Evolutionary conservation across 768 basidiomycete genomes (phyloP), one percentile per base, ranked within the genome.

Genomic region (Psilocybe sp.): DNA sequence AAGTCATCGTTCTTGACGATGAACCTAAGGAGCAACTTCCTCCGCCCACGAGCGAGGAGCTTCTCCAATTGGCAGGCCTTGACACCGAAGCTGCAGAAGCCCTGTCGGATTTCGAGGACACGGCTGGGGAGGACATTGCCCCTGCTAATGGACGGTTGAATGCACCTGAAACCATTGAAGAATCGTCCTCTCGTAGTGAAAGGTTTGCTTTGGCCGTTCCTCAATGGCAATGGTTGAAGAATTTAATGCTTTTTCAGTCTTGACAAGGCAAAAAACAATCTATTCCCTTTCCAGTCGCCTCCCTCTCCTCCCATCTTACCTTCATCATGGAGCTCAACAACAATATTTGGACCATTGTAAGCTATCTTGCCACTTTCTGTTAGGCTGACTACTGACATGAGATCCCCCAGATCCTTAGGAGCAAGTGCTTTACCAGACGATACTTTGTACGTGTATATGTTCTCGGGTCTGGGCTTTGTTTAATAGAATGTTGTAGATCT

Each of bases 311-410:
- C 46, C 18, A 7, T 28, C 23, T 28, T 55, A 4, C 44, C 43
- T 16, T 46, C 50, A 3, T 58, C 61, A 7, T 81, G 78, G 69
- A 76, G 68, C 46, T 71, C 78, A n/a, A 85, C 78, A n/a, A 85
- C 84, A 1, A 86, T 87, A 20, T 87, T 87, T 56, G 84, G 82
- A 16, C 80, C 82, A 46, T 61, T 85, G 85, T 85, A 47, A 57
- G 83, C 70, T 13, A 23, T 19, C 32, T 31, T 12, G 14, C 28
- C 16, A 15, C 31, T 32, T 19, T 31, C 14, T 15, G 19, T 44
- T 7, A 31, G 14, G 19, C 39, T 12, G 12, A 40, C 16, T 39
- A 11, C 23, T 49, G 3, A 44, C n/a, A 14, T 20, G 37, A 36
- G 13, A 35, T n/a, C 59, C 51, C 47, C 12, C 42, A 77, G 75